Conservation (phyloP, 164 flowering plant genomes). For the Umbilicus rupestris region DNA sequence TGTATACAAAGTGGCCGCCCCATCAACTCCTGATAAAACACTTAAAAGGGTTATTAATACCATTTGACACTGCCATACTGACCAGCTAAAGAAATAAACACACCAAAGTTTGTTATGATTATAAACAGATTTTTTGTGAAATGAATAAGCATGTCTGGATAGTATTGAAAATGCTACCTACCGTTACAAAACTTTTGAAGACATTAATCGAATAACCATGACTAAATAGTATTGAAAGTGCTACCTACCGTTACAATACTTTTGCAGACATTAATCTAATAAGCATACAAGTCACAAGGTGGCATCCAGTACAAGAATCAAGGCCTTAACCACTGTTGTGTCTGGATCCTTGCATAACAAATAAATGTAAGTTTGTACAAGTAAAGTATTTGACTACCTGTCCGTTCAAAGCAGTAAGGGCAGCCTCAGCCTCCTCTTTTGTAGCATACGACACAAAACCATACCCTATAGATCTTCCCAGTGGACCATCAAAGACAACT, state of each 20-base stretch:
- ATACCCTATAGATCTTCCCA: slow-evolving; percentile 71
- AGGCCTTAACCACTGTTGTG: background rate
- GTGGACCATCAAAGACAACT: slow-evolving; percentile 57
- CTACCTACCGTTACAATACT: no score
- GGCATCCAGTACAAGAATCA: background rate
- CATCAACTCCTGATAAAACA: slow-evolving; percentile 54
- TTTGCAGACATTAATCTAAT: background rate
- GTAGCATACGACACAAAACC: slow-evolving; percentile 81
- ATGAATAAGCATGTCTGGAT: background rate
- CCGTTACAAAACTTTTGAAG: background rate
- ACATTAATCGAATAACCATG: background rate
- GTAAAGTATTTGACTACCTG: slow-evolving; percentile 37
- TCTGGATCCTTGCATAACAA: background rate
- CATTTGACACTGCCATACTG: background rate
- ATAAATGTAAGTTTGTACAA: background rate
- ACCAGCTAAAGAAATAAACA: background rate
- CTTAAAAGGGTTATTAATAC: background rate
- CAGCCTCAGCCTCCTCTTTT: slow-evolving; percentile 79
- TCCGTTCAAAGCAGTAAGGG: slow-evolving; percentile 57
- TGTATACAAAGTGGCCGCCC: slow-evolving; percentile 61
- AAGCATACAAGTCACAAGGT: background rate
- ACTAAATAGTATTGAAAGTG: no score
- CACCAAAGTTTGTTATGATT: background rate
- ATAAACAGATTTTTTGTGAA: background rate
- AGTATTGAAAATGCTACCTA: no score